Evolutionary conservation across 768 basidiomycete genomes (phyloP), one percentile per base, ranked within the genome.

Genomic region (Lactifluus rugatus): DNA sequence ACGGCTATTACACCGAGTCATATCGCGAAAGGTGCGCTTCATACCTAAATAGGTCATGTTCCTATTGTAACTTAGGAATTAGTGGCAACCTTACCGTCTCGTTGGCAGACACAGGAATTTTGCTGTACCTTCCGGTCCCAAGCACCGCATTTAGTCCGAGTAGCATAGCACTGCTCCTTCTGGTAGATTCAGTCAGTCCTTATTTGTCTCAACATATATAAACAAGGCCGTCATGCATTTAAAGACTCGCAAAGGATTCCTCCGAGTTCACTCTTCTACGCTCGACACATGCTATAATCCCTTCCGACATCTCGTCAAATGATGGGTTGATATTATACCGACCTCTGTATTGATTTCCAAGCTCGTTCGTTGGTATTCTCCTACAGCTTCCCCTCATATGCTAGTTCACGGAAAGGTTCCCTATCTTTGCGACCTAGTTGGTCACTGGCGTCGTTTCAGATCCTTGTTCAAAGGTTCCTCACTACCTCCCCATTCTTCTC

Each of bases 141-240:
- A n/a, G 49, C 49, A 26, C 14, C 28, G 58, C 53, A 17, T 19
- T 50, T 21, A 28, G 16, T 26, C 54, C 48, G 19, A 37, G 21
- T 52, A 51, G 42, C 49, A 36, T 44, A 51, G 42, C 44, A 55
- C n/a, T 46, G 23, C 54, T 42, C 53, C 42, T 55, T 55, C 42
- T 25, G 34, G 58, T 41, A 10, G 36, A 28, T 14, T 60, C 42
- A 32, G 54, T 9, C 36, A 32, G 49, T 2, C 34, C 28, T 39
- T 34, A 13, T 41, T 42, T 44, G 5, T 14, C 13, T 48, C 17
- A n/a, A 28, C 23, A 50, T 46, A 41, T 51, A 60, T 56, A 56
- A 23, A 45, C 19, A 41, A 31, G 16, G 25, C 21, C 8, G 21
- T 5, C n/a, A 41, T 21, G 19, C 53, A n/a, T 34, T 21, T 14